Percentiles rank a stretch among this genome's conserved stretches.
Conservation (phyloP, 2,329 filamentous ascomycete species). For the Pseudopyrenochaeta lycopersici region DNA sequence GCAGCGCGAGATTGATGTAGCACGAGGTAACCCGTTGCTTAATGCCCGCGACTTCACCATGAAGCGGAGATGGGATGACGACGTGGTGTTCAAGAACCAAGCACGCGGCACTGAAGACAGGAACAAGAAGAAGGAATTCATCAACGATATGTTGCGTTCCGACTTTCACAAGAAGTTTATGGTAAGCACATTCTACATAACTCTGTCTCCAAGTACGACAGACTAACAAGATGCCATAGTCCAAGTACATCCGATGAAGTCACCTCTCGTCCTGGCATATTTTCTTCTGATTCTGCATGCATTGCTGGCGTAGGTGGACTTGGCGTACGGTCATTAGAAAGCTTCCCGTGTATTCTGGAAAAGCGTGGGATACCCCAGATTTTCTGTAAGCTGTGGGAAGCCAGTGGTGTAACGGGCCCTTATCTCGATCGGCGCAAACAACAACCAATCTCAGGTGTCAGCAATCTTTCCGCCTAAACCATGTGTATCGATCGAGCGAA, state of each 20-base stretch:
- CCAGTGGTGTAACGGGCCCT: constrained; percentile 38
- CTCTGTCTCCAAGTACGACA: neutral
- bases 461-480: constrained; percentile 33
- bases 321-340: constrained; percentile 23
- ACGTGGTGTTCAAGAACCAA: constrained; percentile 99
- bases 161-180: constrained; percentile 99
- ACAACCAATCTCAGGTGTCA: constrained; percentile 23
- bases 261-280: constrained; percentile 8
- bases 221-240: constrained; percentile 32
- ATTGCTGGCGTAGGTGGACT: constrained; percentile 32
- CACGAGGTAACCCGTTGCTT: constrained; percentile 88
- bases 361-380: constrained; percentile 37
- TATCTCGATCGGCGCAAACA: constrained; percentile 46
- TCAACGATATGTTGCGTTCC: constrained; percentile 92
- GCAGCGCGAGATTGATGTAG: constrained; percentile 85
- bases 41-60: constrained; percentile 89
- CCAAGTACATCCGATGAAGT: constrained; percentile 50
- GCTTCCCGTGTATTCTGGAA: constrained; percentile 17
- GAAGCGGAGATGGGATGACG: constrained; percentile 95
- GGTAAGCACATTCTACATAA: constrained; percentile 58
- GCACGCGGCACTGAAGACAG: constrained; percentile 93
- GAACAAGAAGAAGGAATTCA: constrained; percentile 92
- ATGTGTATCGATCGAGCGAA: constrained; percentile 19
- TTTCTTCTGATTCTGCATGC: constrained; percentile 14
- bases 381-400: constrained; percentile 17